Evolutionary conservation across 106 monocot genomes (phyloP), one percentile per base, ranked within the genome.

Genomic region (Dendrobium chrysotoxum): DNA sequence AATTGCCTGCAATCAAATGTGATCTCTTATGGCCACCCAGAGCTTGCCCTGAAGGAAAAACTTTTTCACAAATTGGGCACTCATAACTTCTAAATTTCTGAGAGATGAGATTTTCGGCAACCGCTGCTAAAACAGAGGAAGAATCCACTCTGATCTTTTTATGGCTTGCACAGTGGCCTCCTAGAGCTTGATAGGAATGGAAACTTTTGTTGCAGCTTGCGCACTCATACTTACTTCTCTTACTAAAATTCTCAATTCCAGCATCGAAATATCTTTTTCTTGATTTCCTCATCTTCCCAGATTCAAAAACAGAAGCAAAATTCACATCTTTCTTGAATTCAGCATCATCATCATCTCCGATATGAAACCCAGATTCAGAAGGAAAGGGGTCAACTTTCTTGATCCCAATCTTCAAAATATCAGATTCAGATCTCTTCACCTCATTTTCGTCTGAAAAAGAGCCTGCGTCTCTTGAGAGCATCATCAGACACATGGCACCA

Each of bases 101-200:
- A 20, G 28, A 45, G 26, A 23, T 15, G 1, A 25, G 25, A 20
- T 74, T 9, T 50, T 47, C 26, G 3, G 13, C 5, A 16, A 28
- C 12, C n/a, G 74, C 41, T 2, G n/a, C 40, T 6, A 21, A 41
- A 40, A 20, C 76, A 47, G 76, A 76, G 25, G 47, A 45, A n/a
- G 25, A 28, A 28, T 47, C 44, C 8, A 10, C n/a, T 81, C 9
- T 41, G 64, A 20, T 80, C 57, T 74, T 80, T 58, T 77, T 82
- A 44, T 82, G 84, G 40, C 79, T 79, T 13, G 89, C 83, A 1
- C 86, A 73, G 50, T 89, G 86, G 25, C 86, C 86, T 0, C 86
- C 89, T 9, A 86, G 84, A 71, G 89, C 86, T 79, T 86, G 89
- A 53, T 84, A 86, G 35, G 81, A 75, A 10, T 50, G 68, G 38